These are phyloP conservation scores for Colletotrichum sp. DNA, from an alignment of 2,329 filamentous ascomycete genomes.

Conservation along the genomic window DNA sequence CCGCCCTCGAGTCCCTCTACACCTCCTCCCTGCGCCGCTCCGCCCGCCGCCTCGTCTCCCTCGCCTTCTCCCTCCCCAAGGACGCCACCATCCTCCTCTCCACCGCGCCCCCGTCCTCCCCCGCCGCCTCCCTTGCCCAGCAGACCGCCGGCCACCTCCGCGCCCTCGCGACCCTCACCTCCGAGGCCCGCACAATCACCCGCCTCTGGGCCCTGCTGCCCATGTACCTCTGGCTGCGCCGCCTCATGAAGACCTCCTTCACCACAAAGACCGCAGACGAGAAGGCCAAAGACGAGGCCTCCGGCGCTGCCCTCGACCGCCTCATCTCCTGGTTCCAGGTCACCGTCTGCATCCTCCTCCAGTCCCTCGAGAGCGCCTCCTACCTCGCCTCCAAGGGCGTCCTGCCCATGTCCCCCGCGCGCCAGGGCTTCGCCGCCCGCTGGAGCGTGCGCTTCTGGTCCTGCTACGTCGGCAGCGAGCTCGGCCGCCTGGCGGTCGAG, in stretches of 20 bases:
- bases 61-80: conserved; percentile 56
- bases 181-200: conserved; percentile 74
- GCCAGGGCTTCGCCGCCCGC: conserved; percentile 65
- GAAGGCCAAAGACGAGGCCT: conserved; percentile 40
- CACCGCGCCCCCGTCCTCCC: conserved; percentile 39
- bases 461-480: conserved; percentile 77
- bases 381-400: conserved; percentile 79
- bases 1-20: conserved; percentile 56
- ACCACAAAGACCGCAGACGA: conserved; percentile 29
- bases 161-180: conserved; percentile 68
- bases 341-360: conserved; percentile 70
- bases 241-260: conserved; percentile 39
- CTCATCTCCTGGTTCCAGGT: conserved; percentile 73
- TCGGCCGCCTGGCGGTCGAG: conserved; percentile 66
- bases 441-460: conserved; percentile 85
- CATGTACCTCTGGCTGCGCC: conserved; percentile 71
- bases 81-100: conserved; percentile 52
- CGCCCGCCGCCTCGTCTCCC: conserved; percentile 56
- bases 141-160: conserved; percentile 58
- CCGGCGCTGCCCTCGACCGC: conserved; percentile 42
- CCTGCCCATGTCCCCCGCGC: conserved; percentile 60
- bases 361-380: conserved; percentile 82
- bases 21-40: conserved; percentile 62
- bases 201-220: conserved; percentile 80
- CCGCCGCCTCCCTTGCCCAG: conserved; percentile 49